Base-by-base conservation (phyloP, 2,329 filamentous ascomycete genomes). In the Gnomoniopsis sp. region DNA sequence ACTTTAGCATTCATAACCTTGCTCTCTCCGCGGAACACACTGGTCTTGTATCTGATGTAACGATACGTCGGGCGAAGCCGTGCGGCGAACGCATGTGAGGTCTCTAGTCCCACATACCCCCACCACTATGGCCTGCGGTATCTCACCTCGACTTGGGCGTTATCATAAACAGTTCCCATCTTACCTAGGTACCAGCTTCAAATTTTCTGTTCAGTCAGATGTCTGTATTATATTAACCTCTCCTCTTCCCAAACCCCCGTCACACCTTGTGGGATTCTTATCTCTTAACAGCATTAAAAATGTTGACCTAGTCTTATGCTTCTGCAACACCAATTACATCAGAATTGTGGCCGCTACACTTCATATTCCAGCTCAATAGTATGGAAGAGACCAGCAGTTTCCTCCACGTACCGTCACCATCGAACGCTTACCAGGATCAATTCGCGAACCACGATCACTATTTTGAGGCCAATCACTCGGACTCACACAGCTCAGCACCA, bases 361-460 rank as follows among this genome's bases (percentile, higher is more conserved):
- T 36, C 36, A 48, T 23, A 17, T 48, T 49, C 22, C 19, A 15
- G 15, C 19, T 22, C 49, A 50, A 43, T 46, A 49, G 55, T 49
- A 75, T 75, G 73, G 71, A 70, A 41, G 66, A 69, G 26, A 62
- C 70, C 59, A 68, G 66, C 59, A 62, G 63, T 34, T 60, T 70
- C 33, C 59, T 68, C 46, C 68, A 71, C 59, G 59, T 72, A 12
- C 65, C 71, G n/a, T 73, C 73, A 26, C 70, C 73, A 15, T 65
- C 68, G 19, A 67, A 66, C 49, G 67, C 70, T 4, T 63, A 70
- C 54, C 66, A 69, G 30, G 74, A 72, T 54, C 62, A 70, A 44
- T 75, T 72, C 60, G 68, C 66, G 12, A 71, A 75, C 26, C 54
- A 67, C n/a, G 74, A 76, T 22, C 66, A 70, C 11, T 74, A 74